Conservation (phyloP, 495 filamentous ascomycete species). For the Pyrenula massariospora region DNA sequence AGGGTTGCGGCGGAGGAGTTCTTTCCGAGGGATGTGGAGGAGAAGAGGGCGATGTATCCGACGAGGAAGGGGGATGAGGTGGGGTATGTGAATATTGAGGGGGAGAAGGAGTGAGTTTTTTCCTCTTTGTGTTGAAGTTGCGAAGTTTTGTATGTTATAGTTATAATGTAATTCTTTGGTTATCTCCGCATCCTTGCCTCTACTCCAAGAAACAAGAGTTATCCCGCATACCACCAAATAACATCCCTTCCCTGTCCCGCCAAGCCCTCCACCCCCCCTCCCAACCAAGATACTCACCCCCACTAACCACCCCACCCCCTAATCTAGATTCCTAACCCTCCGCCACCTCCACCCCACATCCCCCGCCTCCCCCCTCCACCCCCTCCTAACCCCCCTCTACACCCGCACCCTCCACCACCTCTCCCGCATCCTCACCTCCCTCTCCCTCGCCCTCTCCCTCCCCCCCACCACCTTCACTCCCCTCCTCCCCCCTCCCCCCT, state of each 20-base stretch:
- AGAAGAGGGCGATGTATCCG: neutral
- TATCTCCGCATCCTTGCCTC: too few relatives aligned
- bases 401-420: neutral
- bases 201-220: too few relatives aligned
- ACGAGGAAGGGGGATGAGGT: neutral
- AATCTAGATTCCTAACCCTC: neutral
- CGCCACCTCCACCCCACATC: neutral
- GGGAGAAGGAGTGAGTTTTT: neutral
- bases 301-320: too few relatives aligned
- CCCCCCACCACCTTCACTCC: neutral
- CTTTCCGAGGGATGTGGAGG: neutral
- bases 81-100: neutral
- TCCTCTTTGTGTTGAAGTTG: too few relatives aligned
- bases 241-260: too few relatives aligned
- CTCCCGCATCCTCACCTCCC: neutral
- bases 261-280: too few relatives aligned
- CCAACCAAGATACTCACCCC: too few relatives aligned
- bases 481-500: neutral
- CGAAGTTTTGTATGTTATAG: too few relatives aligned
- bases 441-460: neutral
- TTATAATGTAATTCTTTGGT: too few relatives aligned
- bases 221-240: too few relatives aligned
- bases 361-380: neutral
- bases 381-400: neutral
- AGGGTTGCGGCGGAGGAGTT: neutral